A percentile compares a stretch with the other conserved stretches of the same genome.
phyloP scores from a whole-genome alignment of 1,284 basidiomycete genomes.

The Pseudozyma thailandica region DNA sequence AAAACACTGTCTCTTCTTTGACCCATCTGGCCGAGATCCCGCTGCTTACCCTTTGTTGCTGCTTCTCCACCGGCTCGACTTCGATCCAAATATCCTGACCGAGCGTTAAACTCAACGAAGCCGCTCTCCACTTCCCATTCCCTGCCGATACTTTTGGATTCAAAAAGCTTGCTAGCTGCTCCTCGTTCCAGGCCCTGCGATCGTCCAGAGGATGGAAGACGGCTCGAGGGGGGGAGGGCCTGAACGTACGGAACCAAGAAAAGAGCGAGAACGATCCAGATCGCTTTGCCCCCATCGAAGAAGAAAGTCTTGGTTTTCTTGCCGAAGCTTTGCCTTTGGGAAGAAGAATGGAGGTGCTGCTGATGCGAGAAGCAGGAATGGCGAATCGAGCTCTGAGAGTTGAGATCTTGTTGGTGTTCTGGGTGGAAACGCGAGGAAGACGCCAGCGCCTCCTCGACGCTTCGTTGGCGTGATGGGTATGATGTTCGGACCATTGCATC shows the following conservation, averaged over 20 bases:
- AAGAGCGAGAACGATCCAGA: conserved; percentile 30
- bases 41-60: conserved; percentile 3
- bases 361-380: conserved; percentile 10
- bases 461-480: conserved; percentile 8
- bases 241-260: conserved; percentile 39
- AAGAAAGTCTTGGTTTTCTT: background rate
- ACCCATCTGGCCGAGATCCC: conserved; percentile 6
- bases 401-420: background rate
- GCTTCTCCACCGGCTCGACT: conserved; percentile 7
- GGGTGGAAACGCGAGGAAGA: conserved; percentile 23
- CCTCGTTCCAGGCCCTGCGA: conserved; percentile 22
- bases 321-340: conserved; percentile 1
- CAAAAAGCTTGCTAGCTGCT: conserved; percentile 20
- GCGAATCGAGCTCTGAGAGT: conserved; percentile 6
- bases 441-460: conserved; percentile 35
- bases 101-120: conserved; percentile 14
- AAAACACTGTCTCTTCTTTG: conserved; percentile 25
- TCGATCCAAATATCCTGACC: conserved; percentile 38
- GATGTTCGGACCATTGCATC: conserved; percentile 40
- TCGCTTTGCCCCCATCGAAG: background rate
- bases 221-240: conserved; percentile 19
- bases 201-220: conserved; percentile 18
- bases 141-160: background rate
- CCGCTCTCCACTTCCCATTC: conserved; percentile 1
- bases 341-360: conserved; percentile 9